phyloP scores from a whole-genome alignment of 345 rosid species.

The Garcia nutans region DNA sequence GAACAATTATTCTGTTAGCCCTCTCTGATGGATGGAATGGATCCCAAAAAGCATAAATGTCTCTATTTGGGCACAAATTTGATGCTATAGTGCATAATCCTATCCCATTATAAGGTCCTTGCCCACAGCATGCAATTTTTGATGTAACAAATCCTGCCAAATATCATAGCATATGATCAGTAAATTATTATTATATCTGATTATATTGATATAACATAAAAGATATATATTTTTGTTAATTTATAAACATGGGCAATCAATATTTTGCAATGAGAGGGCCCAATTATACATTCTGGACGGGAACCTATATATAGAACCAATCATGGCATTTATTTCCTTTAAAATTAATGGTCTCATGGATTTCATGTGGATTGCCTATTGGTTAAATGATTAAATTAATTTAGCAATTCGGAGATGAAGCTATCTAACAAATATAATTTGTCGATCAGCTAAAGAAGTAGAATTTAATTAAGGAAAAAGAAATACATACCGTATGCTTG shows the following conservation, averaged over 20 bases:
- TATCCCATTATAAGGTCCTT: slow-evolving; percentile 83
- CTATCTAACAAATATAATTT: too few relatives aligned
- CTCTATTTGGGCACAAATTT: slow-evolving; percentile 71
- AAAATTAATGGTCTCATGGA: not conserved
- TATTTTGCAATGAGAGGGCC: not conserved
- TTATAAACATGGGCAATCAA: too few relatives aligned
- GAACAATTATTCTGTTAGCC: slow-evolving; percentile 63
- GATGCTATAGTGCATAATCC: slow-evolving; percentile 76
- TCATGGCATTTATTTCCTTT: not conserved
- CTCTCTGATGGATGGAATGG: slow-evolving; percentile 79
- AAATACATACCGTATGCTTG: slow-evolving; percentile 51
- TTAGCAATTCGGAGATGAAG: too few relatives aligned
- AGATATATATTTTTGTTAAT: too few relatives aligned
- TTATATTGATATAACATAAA: too few relatives aligned
- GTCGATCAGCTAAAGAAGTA: too few relatives aligned
- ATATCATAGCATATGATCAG: not conserved
- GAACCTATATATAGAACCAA: too few relatives aligned
- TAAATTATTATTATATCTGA: too few relatives aligned
- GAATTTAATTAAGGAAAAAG: too few relatives aligned
- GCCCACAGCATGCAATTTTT: slow-evolving; percentile 87
- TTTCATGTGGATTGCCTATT: not conserved
- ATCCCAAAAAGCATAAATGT: slow-evolving; percentile 79
- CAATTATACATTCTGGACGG: not conserved
- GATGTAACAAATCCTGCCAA: slow-evolving; percentile 72
- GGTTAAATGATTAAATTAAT: not conserved